Evolutionary conservation across 371 early-diverging fungal species (phyloP), one percentile per base, ranked within the genome.

Genomic region (Mycotypha africana): DNA sequence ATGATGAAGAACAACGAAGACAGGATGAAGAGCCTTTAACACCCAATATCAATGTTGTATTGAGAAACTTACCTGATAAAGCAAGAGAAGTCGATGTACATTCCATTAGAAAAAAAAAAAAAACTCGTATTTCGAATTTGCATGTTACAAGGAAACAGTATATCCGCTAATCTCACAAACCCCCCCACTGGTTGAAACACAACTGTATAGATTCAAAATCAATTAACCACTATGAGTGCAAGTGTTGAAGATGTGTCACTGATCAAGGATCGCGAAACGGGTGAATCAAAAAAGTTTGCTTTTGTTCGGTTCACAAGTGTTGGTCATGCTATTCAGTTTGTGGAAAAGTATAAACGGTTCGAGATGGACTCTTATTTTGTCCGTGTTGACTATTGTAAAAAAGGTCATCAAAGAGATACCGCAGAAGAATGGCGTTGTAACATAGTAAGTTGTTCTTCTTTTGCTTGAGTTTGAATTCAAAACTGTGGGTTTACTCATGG

Each of bases 241-340:
- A 54, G 60, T 28, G 45, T 60, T 22, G 60, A 60, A 30, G 54
- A 60, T 31, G 60, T 60, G 6, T 61, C 68, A 14, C 46, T 78
- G 28, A 70, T 78, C 35, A 67, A 67, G 40, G 75, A 74, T 45
- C 64, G 72, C 23, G 65, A 74, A 38, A 74, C 78, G 57, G 78
- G 84, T 11, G 59, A 65, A 47, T 80, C 82, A 15, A 56, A 78
- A 32, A 70, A 79, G 45, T 80, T 80, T 58, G 84, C 84, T 1
- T 83, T 83, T 64, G 74, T 78, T 15, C 68, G 76, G 25, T 83
- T 83, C 54, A 75, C 74, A 9, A 74, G 75, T 47, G 80, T 80
- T 16, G 79, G 81, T 15, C 80, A 79, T 57, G 80, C 84, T n/a
- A 56, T 70, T n/a, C 72, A 72, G 36, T 82, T 82, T 51, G 68